Evolutionary conservation across 768 basidiomycete species (phyloP).

Genomic region (Paxillus rubicundulus): DNA sequence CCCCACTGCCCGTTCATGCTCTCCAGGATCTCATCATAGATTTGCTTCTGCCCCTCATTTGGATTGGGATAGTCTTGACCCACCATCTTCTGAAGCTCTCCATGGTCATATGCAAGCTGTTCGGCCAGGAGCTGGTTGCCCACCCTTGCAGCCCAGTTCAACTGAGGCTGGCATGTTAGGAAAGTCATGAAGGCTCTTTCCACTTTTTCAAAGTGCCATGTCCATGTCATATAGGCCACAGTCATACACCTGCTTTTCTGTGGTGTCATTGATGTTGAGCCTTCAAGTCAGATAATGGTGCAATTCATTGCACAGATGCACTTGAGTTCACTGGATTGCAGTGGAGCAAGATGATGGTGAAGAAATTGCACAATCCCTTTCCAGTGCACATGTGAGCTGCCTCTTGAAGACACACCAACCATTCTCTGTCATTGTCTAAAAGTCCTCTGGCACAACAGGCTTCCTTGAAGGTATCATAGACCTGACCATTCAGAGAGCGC

Average conservation of each 20-base stretch:
- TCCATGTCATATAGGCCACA: background rate
- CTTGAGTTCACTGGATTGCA: conserved; percentile 33
- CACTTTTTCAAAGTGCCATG: too few relatives aligned
- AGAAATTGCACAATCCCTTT: conserved; percentile 33
- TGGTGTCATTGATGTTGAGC: background rate
- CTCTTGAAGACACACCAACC: conserved; percentile 40
- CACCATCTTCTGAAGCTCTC: too few relatives aligned
- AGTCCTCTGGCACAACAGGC: conserved; percentile 44
- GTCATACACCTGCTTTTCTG: background rate
- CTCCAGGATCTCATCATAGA: too few relatives aligned
- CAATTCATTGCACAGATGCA: conserved; percentile 28
- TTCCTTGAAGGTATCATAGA: conserved; percentile 33
- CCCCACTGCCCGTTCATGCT: too few relatives aligned
- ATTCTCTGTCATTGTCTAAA: conserved; percentile 49
- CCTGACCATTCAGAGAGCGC: conserved; percentile 20
- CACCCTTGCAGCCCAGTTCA: background rate
- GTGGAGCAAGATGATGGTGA: conserved; percentile 38
- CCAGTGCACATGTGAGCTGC: conserved; percentile 40
- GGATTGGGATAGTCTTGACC: too few relatives aligned
- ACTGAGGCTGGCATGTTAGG: background rate
- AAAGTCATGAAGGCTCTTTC: background rate
- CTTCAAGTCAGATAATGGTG: background rate
- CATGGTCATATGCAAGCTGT: background rate
- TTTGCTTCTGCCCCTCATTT: too few relatives aligned
- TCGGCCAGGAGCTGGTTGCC: background rate